phyloP scores from a whole-genome alignment of 1,284 basidiomycete genomes.

The Omphalotus olearius region DNA sequence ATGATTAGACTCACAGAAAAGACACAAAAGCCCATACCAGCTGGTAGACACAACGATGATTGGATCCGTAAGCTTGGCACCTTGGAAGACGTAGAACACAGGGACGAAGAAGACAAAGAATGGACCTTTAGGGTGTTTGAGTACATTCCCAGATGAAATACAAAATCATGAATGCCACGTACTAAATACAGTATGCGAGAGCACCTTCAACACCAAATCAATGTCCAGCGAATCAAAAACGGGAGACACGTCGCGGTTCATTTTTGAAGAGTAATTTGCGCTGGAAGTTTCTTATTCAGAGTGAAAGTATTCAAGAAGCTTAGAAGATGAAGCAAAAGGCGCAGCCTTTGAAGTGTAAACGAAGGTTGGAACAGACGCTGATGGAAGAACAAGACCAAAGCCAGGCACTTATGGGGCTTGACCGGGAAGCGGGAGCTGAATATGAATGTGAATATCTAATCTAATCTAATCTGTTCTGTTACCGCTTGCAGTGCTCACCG shows the following conservation, averaged over 20 bases:
- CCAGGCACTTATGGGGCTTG: no score
- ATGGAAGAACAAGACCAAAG: no score
- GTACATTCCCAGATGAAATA: background rate
- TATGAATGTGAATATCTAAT: no score
- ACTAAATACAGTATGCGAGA: constrained; percentile 77
- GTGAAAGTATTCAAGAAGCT: background rate
- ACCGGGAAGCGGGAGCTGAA: no score
- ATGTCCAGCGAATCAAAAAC: constrained; percentile 66
- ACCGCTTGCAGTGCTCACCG: no score
- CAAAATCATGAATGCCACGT: constrained; percentile 23
- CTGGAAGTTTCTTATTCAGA: no score
- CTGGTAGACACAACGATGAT: constrained; percentile 44
- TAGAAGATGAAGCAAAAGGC: background rate
- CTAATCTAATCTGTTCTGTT: no score
- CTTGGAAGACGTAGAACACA: constrained; percentile 71
- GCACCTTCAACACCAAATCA: constrained; percentile 72
- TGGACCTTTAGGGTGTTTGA: constrained; percentile 48
- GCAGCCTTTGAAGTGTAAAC: background rate
- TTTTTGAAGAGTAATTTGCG: background rate
- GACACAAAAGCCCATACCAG: constrained; percentile 54
- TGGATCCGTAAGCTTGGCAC: constrained; percentile 45
- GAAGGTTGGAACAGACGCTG: background rate
- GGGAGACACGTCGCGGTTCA: constrained; percentile 26
- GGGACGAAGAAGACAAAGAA: constrained; percentile 79
- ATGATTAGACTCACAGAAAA: constrained; percentile 55